These are phyloP conservation scores for Alternaria sp. DNA, from an alignment of 2,329 filamentous ascomycete genomes.

Conservation along the genomic window DNA sequence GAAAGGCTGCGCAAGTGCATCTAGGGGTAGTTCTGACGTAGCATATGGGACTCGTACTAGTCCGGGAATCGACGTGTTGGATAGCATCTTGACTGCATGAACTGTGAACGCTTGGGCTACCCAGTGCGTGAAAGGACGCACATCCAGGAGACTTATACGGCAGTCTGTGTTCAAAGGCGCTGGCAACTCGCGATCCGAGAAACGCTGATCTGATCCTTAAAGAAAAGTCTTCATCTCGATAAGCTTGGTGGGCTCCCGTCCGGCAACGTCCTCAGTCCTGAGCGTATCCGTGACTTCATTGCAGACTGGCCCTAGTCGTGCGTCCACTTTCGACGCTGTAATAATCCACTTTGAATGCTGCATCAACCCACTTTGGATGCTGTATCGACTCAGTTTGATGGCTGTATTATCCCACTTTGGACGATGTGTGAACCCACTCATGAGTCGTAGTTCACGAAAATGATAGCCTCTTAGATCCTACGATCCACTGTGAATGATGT, in stretches of 20 bases:
- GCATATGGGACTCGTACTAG: neutral
- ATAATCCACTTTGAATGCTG: neutral
- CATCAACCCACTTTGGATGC: neutral
- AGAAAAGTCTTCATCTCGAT: neutral
- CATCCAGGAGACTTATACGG: neutral
- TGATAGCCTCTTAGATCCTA: neutral
- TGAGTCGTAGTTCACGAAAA: neutral
- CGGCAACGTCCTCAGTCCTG: neutral
- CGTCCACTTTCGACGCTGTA: neutral
- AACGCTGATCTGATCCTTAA: neutral
- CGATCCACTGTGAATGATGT: too few species aligned
- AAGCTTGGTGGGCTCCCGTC: neutral
- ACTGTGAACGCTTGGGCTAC: fast-evolving
- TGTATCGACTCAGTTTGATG: neutral
- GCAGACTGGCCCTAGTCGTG: fast-evolving
- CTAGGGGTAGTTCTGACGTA: fast-evolving
- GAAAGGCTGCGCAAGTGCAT: neutral
- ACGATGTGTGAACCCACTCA: neutral
- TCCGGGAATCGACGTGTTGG: neutral
- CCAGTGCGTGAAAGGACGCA: neutral
- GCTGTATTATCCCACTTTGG: neutral
- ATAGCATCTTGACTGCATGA: neutral
- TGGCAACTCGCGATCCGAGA: fast-evolving
- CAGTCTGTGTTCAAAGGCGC: neutral
- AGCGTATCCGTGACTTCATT: neutral